These are phyloP conservation scores for Geotrichum klebahnii DNA, from an alignment of 1,139 yeast species.

Conservation along the genomic window DNA sequence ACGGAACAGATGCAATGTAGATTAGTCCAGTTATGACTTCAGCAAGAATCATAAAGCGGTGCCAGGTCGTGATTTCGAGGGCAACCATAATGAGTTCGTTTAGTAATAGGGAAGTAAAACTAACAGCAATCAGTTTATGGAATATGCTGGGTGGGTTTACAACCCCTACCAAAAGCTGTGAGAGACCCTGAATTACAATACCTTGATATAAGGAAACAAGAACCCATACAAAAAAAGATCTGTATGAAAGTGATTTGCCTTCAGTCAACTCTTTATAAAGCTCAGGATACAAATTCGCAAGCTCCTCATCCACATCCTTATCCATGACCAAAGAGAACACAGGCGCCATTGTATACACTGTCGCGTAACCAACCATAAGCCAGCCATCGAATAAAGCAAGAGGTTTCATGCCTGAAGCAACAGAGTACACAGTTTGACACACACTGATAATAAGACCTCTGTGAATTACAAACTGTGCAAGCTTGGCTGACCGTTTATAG, in stretches of 20 bases:
- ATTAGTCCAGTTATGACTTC: constrained; percentile 65
- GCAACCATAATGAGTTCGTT: constrained; percentile 95
- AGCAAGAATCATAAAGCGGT: constrained; percentile 65
- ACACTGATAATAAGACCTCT: constrained; percentile 91
- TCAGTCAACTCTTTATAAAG: constrained; percentile 85
- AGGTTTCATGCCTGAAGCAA: constrained; percentile 85
- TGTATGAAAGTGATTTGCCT: constrained; percentile 80
- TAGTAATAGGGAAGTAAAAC: constrained; percentile 72
- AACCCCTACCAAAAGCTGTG: constrained; percentile 74
- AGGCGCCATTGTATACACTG: constrained; percentile 96
- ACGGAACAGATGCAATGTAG: constrained; percentile 73
- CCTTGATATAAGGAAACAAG: constrained; percentile 87
- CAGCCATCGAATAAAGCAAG: constrained; percentile 92
- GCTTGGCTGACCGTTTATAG: constrained; percentile 88
- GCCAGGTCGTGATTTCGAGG: constrained; percentile 88
- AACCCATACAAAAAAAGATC: constrained; percentile 90
- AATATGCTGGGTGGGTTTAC: constrained; percentile 51
- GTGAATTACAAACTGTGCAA: constrained; percentile 93
- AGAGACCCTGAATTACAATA: constrained; percentile 63
- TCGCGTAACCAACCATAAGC: constrained; percentile 97
- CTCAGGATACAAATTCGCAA: constrained; percentile 90
- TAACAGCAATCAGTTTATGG: constrained; percentile 78
- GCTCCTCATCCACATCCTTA: constrained; percentile 83
- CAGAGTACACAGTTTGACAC: constrained; percentile 92
- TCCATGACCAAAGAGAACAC: constrained; percentile 91